phyloP scores from a whole-genome alignment of 768 basidiomycete genomes.

The Boletus pseudo-olivaceus region DNA sequence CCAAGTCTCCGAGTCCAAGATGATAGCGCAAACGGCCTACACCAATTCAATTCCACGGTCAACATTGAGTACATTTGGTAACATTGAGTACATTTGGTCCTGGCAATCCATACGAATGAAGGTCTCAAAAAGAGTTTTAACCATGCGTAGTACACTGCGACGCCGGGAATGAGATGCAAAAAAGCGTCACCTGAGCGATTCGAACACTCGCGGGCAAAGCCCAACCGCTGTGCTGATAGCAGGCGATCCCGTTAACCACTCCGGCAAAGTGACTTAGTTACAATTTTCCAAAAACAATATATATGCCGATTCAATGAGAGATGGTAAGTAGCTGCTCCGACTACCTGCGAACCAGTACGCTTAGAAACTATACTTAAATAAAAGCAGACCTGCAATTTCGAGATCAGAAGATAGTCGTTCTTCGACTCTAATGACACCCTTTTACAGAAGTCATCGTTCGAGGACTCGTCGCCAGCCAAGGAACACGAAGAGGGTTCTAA shows the following conservation, averaged over 20 bases:
- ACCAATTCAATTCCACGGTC: not conserved
- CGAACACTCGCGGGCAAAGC: constrained; percentile 62
- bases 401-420: too few relatives aligned
- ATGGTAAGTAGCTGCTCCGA: not conserved
- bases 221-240: constrained; percentile 57
- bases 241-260: constrained; percentile 91
- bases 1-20: not conserved
- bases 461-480: not conserved
- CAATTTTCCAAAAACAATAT: not conserved
- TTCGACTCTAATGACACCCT: too few relatives aligned
- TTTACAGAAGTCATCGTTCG: too few relatives aligned
- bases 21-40: too few relatives aligned
- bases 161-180: constrained; percentile 25
- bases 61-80: too few relatives aligned
- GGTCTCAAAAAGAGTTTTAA: not conserved
- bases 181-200: constrained; percentile 59
- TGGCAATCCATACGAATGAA: not conserved
- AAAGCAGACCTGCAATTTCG: too few relatives aligned
- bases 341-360: too few relatives aligned
- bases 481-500: not conserved
- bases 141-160: too few relatives aligned
- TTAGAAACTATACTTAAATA: too few relatives aligned
- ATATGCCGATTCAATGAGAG: not conserved
- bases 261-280: constrained; percentile 76
- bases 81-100: too few relatives aligned